A percentile compares a stretch with the other conserved stretches of the same genome.
Conservation (phyloP, 179 eudicot genomes). For the Silene coronaria region DNA sequence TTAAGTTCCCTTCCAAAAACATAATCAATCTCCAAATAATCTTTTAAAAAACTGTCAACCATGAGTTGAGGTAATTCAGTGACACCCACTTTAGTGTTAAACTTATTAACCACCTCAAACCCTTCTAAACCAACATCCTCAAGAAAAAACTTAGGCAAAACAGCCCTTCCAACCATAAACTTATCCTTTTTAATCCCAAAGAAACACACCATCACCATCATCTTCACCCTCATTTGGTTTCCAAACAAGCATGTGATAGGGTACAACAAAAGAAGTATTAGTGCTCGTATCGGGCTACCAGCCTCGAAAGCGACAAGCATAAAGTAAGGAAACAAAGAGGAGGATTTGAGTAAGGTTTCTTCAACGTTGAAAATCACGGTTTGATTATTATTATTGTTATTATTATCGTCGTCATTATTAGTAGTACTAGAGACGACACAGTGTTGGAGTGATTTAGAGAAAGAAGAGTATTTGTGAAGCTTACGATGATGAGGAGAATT, state of each 20-base stretch:
- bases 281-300: constrained; percentile 53
- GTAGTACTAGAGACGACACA: no score
- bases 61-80: constrained; percentile 55
- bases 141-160: constrained; percentile 60
- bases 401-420: background rate
- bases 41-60: constrained; percentile 60
- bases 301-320: constrained; percentile 72
- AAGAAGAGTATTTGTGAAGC: constrained; percentile 30
- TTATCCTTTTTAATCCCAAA: constrained; percentile 46
- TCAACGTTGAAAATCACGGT: constrained; percentile 52
- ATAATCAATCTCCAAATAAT: constrained; percentile 51
- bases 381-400: no score
- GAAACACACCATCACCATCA: constrained; percentile 56
- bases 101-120: constrained; percentile 42
- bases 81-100: constrained; percentile 44
- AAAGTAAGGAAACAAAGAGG: constrained; percentile 62
- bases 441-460: constrained; percentile 1
- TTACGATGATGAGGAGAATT: constrained; percentile 12
- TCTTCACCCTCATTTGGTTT: constrained; percentile 36
- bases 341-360: constrained; percentile 46
- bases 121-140: constrained; percentile 66
- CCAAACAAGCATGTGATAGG: constrained; percentile 46
- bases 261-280: constrained; percentile 43
- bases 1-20: constrained; percentile 54
- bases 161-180: constrained; percentile 49